Percentiles rank a stretch among this genome's conserved stretches.
These are phyloP conservation scores for Basipetospora sp. DNA, from an alignment of 2,329 filamentous ascomycete species.

Conservation along the genomic window DNA sequence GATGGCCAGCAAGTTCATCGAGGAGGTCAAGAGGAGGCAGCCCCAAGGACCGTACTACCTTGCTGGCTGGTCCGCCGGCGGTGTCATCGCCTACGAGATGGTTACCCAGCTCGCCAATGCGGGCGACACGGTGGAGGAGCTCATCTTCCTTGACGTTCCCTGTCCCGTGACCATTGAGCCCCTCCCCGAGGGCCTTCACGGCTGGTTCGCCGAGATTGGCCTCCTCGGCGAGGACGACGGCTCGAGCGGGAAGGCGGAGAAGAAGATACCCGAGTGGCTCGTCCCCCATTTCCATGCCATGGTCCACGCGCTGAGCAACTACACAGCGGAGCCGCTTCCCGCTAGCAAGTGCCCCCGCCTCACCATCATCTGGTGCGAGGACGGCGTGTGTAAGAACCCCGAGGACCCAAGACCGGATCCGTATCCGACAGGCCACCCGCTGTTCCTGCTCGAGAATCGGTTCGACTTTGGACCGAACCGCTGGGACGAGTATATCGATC, in stretches of 20 bases:
- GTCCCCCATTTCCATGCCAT: conserved; percentile 58
- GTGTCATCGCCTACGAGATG: conserved; percentile 56
- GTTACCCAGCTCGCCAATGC: conserved; percentile 43
- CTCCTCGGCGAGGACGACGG: conserved; percentile 47
- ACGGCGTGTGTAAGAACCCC: conserved; percentile 55
- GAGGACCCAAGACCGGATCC: conserved; percentile 50
- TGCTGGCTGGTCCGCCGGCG: conserved; percentile 64
- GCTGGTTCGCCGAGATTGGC: conserved; percentile 59
- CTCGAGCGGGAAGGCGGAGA: conserved; percentile 22
- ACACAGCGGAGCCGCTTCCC: conserved; percentile 50
- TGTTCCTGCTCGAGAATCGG: conserved; percentile 60
- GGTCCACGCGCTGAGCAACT: conserved; percentile 53
- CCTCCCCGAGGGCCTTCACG: conserved; percentile 46
- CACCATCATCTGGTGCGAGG: conserved; percentile 55
- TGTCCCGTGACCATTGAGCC: conserved; percentile 54
- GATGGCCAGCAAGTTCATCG: conserved; percentile 34
- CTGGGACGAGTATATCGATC: conserved; percentile 52
- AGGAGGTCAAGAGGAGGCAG: conserved; percentile 58
- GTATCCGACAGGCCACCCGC: conserved; percentile 43
- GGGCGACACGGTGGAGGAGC: conserved; percentile 41
- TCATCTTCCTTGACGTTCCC: conserved; percentile 53
- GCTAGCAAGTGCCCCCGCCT: conserved; percentile 44
- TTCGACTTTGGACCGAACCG: conserved; percentile 56
- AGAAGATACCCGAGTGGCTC: conserved; percentile 56
- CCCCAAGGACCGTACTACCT: conserved; percentile 52